A percentile compares a stretch with the other conserved stretches of the same genome.
phyloP scores from a whole-genome alignment of 495 filamentous ascomycete genomes.

The Chlorociboria aeruginascens region DNA sequence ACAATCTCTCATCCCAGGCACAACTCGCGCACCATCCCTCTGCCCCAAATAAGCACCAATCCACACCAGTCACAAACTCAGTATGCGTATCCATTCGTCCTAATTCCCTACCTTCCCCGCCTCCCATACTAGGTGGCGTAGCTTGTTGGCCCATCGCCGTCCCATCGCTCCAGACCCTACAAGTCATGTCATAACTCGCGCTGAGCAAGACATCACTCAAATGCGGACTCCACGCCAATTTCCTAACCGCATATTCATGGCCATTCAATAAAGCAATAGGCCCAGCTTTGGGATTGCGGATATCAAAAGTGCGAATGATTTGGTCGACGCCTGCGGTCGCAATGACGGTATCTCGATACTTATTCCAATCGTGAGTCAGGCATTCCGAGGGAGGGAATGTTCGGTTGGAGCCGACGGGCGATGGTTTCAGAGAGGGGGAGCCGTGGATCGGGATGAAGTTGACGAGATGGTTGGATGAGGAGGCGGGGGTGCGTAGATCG shows the following conservation, averaged over 20 bases:
- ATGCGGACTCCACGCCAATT: slow-evolving; percentile 84
- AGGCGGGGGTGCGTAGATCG: slow-evolving; percentile 74
- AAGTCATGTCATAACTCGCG: slow-evolving; percentile 96
- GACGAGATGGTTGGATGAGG: slow-evolving; percentile 70
- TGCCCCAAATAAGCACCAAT: slow-evolving; percentile 93
- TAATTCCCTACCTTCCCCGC: slow-evolving; percentile 47
- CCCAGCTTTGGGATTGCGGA: slow-evolving; percentile 58
- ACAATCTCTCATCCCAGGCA: slow-evolving; percentile 84
- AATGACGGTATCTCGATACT: slow-evolving; percentile 73
- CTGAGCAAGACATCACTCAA: slow-evolving; percentile 71
- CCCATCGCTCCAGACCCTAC: slow-evolving; percentile 82
- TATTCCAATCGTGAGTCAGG: slow-evolving; percentile 98
- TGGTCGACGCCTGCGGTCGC: slow-evolving; percentile 88
- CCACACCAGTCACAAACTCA: slow-evolving; percentile 93
- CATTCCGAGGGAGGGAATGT: slow-evolving; percentile 45
- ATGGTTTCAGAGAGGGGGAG: slow-evolving; percentile 31
- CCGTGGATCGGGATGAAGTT: slow-evolving; percentile 66
- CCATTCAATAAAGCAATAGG: slow-evolving; percentile 61
- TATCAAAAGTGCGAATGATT: slow-evolving; percentile 76
- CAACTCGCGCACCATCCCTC: slow-evolving; percentile 93
- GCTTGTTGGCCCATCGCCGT: slow-evolving; percentile 31
- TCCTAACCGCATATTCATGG: slow-evolving; percentile 83
- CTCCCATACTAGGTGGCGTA: slow-evolving; percentile 20
- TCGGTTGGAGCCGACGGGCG: slow-evolving; percentile 25
- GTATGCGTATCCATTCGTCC: slow-evolving; percentile 86